Percentiles rank a stretch among this genome's conserved stretches.
Conservation (phyloP, 2,329 filamentous ascomycete species). For the Sphaceloma murrayae region DNA sequence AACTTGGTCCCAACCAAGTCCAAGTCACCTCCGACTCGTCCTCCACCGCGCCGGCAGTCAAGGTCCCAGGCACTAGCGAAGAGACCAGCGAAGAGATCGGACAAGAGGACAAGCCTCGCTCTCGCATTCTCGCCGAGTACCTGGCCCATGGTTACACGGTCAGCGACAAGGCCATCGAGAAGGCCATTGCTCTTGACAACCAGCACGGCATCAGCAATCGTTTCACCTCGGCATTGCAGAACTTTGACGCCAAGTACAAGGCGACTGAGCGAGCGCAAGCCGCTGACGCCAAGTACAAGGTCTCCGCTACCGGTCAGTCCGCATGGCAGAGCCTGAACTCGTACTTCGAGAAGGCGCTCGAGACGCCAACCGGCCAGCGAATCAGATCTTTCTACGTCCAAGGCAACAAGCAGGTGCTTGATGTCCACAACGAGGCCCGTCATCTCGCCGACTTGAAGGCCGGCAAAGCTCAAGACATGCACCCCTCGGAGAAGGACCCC, state of each 20-base stretch:
- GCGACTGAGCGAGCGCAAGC: slow-evolving; percentile 78
- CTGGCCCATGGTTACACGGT: slow-evolving; percentile 89
- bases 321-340: slow-evolving; percentile 61
- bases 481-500: slow-evolving; percentile 31
- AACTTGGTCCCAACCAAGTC: slow-evolving; percentile 66
- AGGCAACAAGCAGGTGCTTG: slow-evolving; percentile 77
- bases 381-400: slow-evolving; percentile 80
- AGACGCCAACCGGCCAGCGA: slow-evolving; percentile 79
- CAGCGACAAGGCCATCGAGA: slow-evolving; percentile 65
- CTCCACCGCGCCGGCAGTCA: slow-evolving; percentile 52
- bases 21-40: slow-evolving; percentile 66
- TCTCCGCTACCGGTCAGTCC: slow-evolving; percentile 61
- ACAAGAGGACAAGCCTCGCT: slow-evolving; percentile 94
- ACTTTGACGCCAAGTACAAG: slow-evolving; percentile 77
- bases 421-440: slow-evolving; percentile 85
- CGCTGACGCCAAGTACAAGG: slow-evolving; percentile 74
- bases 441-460: slow-evolving; percentile 84
- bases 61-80: slow-evolving; percentile 46
- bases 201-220: slow-evolving; percentile 75
- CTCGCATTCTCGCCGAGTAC: slow-evolving; percentile 91
- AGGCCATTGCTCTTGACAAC: slow-evolving; percentile 77
- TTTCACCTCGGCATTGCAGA: slow-evolving; percentile 66
- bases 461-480: slow-evolving; percentile 45
- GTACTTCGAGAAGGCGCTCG: slow-evolving; percentile 91
- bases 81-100: slow-evolving; percentile 60